These are phyloP conservation scores for Coniochaeta sp. DNA, from an alignment of 2,329 filamentous ascomycete species.

Conservation along the genomic window DNA sequence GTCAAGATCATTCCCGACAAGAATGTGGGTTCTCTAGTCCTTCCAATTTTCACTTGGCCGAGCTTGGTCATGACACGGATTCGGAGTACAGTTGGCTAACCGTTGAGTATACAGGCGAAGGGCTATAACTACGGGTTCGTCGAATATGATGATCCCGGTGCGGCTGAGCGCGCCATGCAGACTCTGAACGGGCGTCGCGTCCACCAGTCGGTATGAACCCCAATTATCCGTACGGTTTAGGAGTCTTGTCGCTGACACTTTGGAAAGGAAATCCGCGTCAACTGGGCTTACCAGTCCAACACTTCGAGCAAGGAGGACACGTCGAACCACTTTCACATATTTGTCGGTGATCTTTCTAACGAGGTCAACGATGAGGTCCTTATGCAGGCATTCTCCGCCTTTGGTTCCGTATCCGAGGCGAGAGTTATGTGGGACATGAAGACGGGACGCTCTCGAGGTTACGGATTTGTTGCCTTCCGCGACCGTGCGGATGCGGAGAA, in stretches of 20 bases:
- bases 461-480: constrained; percentile 96
- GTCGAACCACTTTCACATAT: constrained; percentile 97
- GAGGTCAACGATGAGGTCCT: constrained; percentile 98
- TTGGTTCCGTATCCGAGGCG: constrained; percentile 92
- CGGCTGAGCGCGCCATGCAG: constrained; percentile 94
- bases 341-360: constrained; percentile 94
- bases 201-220: constrained; percentile 73
- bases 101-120: constrained; percentile 61
- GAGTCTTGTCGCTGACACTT: neutral
- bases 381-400: constrained; percentile 88
- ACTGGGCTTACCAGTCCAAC: constrained; percentile 99
- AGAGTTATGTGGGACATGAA: constrained; percentile 99
- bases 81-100: constrained; percentile 10
- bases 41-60: neutral
- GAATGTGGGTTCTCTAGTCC: constrained; percentile 62
- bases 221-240: neutral
- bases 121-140: constrained; percentile 99
- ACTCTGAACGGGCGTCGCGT: constrained; percentile 93
- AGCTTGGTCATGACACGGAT: neutral
- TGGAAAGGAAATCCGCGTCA: constrained; percentile 82
- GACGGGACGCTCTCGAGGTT: constrained; percentile 92
- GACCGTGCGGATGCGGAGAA: constrained; percentile 93
- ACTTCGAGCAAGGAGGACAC: constrained; percentile 93
- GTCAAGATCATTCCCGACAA: constrained; percentile 94
- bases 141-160: constrained; percentile 95